Evolutionary conservation across 23 red algal species (phyloP), one percentile per base, ranked within the genome.

Genomic region (Gracilariopsis chorda): DNA sequence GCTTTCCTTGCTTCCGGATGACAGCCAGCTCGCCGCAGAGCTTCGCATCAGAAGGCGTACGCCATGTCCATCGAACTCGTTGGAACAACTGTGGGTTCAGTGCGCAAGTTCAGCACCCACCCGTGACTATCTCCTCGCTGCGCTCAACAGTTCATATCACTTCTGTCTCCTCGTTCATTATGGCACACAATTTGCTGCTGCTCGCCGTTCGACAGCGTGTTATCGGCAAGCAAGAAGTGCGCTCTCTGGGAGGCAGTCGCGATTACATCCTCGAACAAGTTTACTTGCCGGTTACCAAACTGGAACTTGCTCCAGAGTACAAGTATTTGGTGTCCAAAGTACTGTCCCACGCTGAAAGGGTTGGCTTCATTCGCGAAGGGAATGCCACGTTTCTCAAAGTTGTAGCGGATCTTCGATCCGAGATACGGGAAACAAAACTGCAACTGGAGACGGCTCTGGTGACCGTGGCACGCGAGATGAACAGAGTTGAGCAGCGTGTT

Each of bases 221-320:
- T 4, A 17, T 75, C 40, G 43, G 40, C 28, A 28, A 37, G 68
- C 9, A 12, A 28, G 40, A 75, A 46, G 7, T 25, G 4, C 7
- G 40, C 10, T 75, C 37, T n/a, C 21, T 75, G 8, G 23, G 11
- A 2, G 68, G 68, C 40, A 42, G 37, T 14, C 68, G 68, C 25
- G 34, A 75, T 27, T 75, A 75, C 43, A 9, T 75, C n/a, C 68
- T 75, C 7, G 35, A 75, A 3, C 39, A 75, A 47, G 68, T 75
- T 13, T 75, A 75, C 35, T 75, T 75, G 35, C 68, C 68, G 8
- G 68, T 75, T 47, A 47, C 45, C 45, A 48, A 25, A n/a, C 34
- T 75, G 13, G 68, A 75, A 25, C 68, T 75, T 28, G 29, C 39
- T 48, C 8, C 4, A n/a, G 68, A 75, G 21, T 7, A 48, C 7